Evolutionary conservation across 1,139 yeast species (phyloP), one percentile per base, ranked within the genome.

Genomic region (Kluyveromyces sp.): DNA sequence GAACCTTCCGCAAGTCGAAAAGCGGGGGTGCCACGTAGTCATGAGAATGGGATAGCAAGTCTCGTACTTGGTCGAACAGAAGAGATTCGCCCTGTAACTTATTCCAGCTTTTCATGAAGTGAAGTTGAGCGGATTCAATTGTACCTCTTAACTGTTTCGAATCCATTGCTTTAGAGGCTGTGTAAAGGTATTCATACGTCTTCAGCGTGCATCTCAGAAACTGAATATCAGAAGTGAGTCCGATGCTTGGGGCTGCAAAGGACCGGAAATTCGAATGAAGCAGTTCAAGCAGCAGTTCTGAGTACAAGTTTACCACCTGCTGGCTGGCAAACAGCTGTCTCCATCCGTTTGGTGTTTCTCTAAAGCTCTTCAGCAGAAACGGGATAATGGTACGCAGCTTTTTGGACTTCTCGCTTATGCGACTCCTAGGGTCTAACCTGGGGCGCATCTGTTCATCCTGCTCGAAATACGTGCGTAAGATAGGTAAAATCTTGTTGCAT

Each of bases 91-190:
- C 36, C 19, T 48, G 46, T 7, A 46, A 17, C 20, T 41, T 36
- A 41, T 49, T 52, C 46, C 52, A 53, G 33, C 42, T 41, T 9
- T 49, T 42, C 15, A 35, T 40, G 40, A 51, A 51, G 18, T 46
- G 47, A 25, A 39, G 33, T 37, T 51, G 52, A 32, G 48, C 51
- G 7, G 47, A 42, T 13, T 42, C 47, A n/a, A 47, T n/a, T 40
- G 46, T 33, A 6, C 44, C 39, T 17, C 38, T 33, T 37, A 50
- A 28, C 17, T 42, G 45, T 6, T 37, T 13, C 11, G 45, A 30
- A 11, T 25, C 36, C 9, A 42, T 36, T 4, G 35, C 42, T 31
- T 36, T 31, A 11, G 41, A 28, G 20, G 42, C 36, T 28, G 39
- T 42, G 17, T 34, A 16, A 33, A 52, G 35, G 11, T 37, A 41